Percentiles rank a stretch among this genome's conserved stretches.
Evolutionary conservation across 208 protist genomes (phyloP).

Genomic region (Crithidia fasciculata): DNA sequence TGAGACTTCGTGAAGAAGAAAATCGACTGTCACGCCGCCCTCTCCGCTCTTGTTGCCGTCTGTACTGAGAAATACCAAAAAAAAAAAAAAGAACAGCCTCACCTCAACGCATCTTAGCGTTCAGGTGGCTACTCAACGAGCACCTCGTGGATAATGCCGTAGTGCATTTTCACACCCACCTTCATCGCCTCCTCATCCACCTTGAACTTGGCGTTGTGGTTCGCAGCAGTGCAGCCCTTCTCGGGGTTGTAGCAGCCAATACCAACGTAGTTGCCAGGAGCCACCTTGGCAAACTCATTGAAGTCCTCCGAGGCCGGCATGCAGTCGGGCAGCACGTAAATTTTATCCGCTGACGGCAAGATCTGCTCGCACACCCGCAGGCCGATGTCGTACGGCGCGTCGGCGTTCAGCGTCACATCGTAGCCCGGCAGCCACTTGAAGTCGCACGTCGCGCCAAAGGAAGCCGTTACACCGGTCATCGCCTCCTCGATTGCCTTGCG

Average conservation of each 20-base stretch:
- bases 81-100: constrained; percentile 1
- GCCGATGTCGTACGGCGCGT: constrained; percentile 37
- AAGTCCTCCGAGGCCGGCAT: constrained; percentile 60
- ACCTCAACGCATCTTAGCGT: not conserved
- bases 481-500: constrained; percentile 39
- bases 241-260: constrained; percentile 49
- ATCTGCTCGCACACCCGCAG: constrained; percentile 42
- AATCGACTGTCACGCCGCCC: too few relatives aligned
- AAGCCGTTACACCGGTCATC: constrained; percentile 29
- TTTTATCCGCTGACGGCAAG: constrained; percentile 26
- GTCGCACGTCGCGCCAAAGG: constrained; percentile 38
- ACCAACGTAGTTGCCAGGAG: constrained; percentile 50
- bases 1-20: too few relatives aligned
- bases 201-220: constrained; percentile 57
- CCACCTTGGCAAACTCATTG: constrained; percentile 33
- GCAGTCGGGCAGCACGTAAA: constrained; percentile 34
- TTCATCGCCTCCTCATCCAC: constrained; percentile 65
- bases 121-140: constrained; percentile 11
- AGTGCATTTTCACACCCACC: constrained; percentile 47
- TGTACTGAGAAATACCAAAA: not conserved
- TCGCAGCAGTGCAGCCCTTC: constrained; percentile 32
- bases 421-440: constrained; percentile 45
- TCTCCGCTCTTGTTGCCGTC: too few relatives aligned
- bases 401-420: constrained; percentile 54
- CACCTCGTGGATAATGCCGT: constrained; percentile 19